These are phyloP conservation scores for Phytophthora quininea DNA, from an alignment of 352 stramenopile genomes.

Conservation along the genomic window DNA sequence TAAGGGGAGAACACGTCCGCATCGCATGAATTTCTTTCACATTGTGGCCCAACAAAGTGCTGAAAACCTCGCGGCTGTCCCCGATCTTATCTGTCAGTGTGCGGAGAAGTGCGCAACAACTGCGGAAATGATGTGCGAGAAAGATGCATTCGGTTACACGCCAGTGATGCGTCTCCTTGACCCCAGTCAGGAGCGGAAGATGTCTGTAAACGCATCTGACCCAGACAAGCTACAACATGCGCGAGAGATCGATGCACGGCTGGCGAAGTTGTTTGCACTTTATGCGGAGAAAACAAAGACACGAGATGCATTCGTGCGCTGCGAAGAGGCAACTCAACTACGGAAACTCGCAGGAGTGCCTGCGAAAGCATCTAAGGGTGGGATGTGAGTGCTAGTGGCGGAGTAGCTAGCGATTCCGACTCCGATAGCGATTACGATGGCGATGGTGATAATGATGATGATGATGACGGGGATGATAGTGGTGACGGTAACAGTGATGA, in stretches of 20 bases:
- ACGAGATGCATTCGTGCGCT: slow-evolving; percentile 42
- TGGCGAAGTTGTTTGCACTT: slow-evolving; percentile 54
- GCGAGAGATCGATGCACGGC: slow-evolving; percentile 42
- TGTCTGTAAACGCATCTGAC: slow-evolving; percentile 32
- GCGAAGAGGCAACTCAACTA: slow-evolving; percentile 28
- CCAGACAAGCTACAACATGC: slow-evolving; percentile 47
- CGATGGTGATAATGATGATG: slow-evolving; percentile 11
- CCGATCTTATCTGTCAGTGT: slow-evolving; percentile 44
- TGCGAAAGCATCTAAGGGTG: slow-evolving; percentile 5
- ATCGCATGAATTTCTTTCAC: slow-evolving; percentile 70
- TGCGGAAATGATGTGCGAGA: slow-evolving; percentile 50
- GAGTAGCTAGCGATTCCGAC: background rate
- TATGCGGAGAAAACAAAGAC: slow-evolving; percentile 52
- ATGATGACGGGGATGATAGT: slow-evolving; percentile 15
- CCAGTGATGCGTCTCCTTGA: slow-evolving; percentile 60
- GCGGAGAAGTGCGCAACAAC: slow-evolving; percentile 38
- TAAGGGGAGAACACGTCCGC: slow-evolving; percentile 16
- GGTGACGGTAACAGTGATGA: slow-evolving; percentile 15
- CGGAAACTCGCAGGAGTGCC: slow-evolving; percentile 5
- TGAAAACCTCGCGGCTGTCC: slow-evolving; percentile 22
- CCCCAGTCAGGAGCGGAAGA: slow-evolving; percentile 23
- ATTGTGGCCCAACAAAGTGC: slow-evolving; percentile 43
- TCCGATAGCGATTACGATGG: slow-evolving; percentile 8
- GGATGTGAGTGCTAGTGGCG: slow-evolving; percentile 2
- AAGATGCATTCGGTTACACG: slow-evolving; percentile 50